Conservation (phyloP, 1,284 basidiomycete genomes). For the Cerrena zonata region DNA sequence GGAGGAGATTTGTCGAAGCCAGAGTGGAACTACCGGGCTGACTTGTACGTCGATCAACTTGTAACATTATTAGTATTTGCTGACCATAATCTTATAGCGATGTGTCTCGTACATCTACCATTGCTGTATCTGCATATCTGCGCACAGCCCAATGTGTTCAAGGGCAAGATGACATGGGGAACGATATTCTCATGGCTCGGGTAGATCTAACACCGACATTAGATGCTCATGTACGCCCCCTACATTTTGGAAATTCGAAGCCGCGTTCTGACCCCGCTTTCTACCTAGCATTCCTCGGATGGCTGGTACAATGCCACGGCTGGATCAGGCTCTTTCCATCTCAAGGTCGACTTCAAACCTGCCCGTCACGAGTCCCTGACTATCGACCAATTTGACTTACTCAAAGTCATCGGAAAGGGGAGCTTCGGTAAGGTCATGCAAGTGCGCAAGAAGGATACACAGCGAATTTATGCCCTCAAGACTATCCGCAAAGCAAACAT, state of each 20-base stretch:
- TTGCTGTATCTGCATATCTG: slow-evolving; percentile 83
- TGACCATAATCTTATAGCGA: slow-evolving; percentile 45
- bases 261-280: slow-evolving; percentile 8
- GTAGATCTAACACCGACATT: slow-evolving; percentile 87
- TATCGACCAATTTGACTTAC: slow-evolving; percentile 93
- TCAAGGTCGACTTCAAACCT: slow-evolving; percentile 92
- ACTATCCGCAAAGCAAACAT: slow-evolving; percentile 99
- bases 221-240: slow-evolving; percentile 58
- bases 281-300: slow-evolving; percentile 60
- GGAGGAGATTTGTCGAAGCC: slow-evolving; percentile 83
- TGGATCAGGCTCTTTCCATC: slow-evolving; percentile 88
- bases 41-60: slow-evolving; percentile 63
- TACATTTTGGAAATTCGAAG: slow-evolving; percentile 1
- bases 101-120: slow-evolving; percentile 84
- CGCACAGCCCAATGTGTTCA: slow-evolving; percentile 63
- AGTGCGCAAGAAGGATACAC: slow-evolving; percentile 96
- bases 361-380: slow-evolving; percentile 78
- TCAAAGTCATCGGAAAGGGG: slow-evolving; percentile 98
- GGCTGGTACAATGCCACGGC: slow-evolving; percentile 87
- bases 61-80: background rate
- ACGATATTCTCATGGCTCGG: slow-evolving; percentile 84
- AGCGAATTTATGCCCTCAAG: slow-evolving; percentile 96
- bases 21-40: slow-evolving; percentile 94
- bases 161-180: slow-evolving; percentile 85
- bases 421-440: slow-evolving; percentile 98